Evolutionary conservation across 352 stramenopile species (phyloP).

Genomic region (Bremia lactucae): DNA sequence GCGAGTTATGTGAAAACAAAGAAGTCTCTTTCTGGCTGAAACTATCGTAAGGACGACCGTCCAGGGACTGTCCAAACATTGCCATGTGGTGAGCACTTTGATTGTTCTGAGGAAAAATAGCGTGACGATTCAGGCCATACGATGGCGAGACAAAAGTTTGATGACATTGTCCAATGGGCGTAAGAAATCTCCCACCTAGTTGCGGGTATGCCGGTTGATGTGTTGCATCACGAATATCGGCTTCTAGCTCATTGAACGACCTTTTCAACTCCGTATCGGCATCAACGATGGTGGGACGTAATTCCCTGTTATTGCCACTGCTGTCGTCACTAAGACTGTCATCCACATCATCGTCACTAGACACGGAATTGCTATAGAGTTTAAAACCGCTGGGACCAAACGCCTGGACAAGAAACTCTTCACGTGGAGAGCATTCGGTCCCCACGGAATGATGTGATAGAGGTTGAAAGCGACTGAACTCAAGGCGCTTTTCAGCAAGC

Average conservation of each 20-base stretch:
- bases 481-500: slow-evolving; percentile 10
- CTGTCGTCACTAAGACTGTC: slow-evolving; percentile 19
- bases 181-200: slow-evolving; percentile 12
- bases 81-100: slow-evolving; percentile 9
- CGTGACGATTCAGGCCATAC: slow-evolving; percentile 9
- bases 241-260: slow-evolving; percentile 28
- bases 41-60: slow-evolving; percentile 2
- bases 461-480: slow-evolving; percentile 16
- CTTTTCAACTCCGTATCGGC: slow-evolving; percentile 27
- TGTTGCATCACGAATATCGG: slow-evolving; percentile 20
- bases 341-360: slow-evolving; percentile 20
- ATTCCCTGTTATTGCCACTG: slow-evolving; percentile 21
- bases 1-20: slow-evolving; percentile 81
- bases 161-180: slow-evolving; percentile 14
- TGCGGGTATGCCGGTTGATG: slow-evolving; percentile 20
- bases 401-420: slow-evolving; percentile 61
- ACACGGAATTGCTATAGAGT: slow-evolving; percentile 20
- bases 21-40: slow-evolving; percentile 35
- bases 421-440: slow-evolving; percentile 44
- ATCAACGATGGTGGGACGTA: slow-evolving; percentile 8
- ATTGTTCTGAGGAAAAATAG: slow-evolving; percentile 10
- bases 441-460: slow-evolving; percentile 9
- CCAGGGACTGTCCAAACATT: slow-evolving; percentile 6
- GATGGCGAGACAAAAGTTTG: slow-evolving; percentile 11
- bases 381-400: slow-evolving; percentile 53